Evolutionary conservation across 2,329 filamentous ascomycete species (phyloP).

Genomic region (Ilyonectria robusta): DNA sequence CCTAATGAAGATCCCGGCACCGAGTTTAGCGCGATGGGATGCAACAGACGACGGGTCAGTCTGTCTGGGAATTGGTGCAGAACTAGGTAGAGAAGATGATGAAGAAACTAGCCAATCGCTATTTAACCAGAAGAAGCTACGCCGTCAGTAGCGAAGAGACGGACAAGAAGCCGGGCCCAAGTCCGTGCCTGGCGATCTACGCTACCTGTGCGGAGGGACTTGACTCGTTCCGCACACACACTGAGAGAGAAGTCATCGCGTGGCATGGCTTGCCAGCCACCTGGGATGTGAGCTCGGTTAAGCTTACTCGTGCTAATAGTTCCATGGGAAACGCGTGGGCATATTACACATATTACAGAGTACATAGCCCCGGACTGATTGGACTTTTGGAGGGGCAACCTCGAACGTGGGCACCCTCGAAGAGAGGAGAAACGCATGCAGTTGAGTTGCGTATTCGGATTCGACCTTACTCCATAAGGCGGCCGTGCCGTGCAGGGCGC

Average conservation of each 20-base stretch:
- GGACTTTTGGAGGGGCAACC: not conserved
- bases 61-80: not conserved
- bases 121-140: constrained; percentile 40
- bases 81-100: not conserved
- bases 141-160: constrained; percentile 27
- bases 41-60: constrained; percentile 4
- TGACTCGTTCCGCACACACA: constrained; percentile 40
- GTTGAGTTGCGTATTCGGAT: constrained; percentile 15
- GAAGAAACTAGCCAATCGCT: constrained; percentile 12
- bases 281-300: constrained; percentile 17
- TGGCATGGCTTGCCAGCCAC: constrained; percentile 18
- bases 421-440: not conserved
- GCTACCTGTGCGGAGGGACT: constrained; percentile 24
- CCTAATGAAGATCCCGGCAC: not conserved
- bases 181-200: constrained; percentile 47
- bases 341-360: not conserved
- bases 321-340: not conserved
- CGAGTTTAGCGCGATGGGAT: constrained; percentile 16
- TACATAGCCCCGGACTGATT: not conserved
- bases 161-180: constrained; percentile 31
- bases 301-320: not conserved
- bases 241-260: not conserved
- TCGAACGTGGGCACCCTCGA: not conserved
- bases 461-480: not conserved
- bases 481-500: constrained; percentile 4